Conservation (phyloP, 2,329 filamentous ascomycete species). For the Cladosporium austrohemisphaericum region DNA sequence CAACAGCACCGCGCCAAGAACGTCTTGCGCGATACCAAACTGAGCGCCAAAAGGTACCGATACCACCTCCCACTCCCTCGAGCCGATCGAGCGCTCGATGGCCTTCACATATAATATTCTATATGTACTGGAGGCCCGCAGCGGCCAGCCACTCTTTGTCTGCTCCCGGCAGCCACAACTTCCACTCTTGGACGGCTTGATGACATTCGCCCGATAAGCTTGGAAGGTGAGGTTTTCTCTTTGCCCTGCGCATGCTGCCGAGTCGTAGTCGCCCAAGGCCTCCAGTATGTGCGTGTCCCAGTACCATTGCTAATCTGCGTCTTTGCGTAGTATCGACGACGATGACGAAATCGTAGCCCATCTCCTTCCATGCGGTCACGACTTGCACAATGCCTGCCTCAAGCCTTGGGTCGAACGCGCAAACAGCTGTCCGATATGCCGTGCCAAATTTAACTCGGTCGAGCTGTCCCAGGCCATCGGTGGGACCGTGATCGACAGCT, state of each 20-base stretch:
- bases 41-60: slow-evolving; percentile 33
- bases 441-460: slow-evolving; percentile 84
- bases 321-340: slow-evolving; percentile 27
- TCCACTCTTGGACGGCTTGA: slow-evolving; percentile 40
- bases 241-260: slow-evolving; percentile 24
- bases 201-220: slow-evolving; percentile 38
- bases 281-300: slow-evolving; percentile 25
- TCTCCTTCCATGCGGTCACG: slow-evolving; percentile 76
- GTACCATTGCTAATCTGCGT: slow-evolving; percentile 25
- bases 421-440: slow-evolving; percentile 97
- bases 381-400: slow-evolving; percentile 88
- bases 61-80: slow-evolving; percentile 15
- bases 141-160: too few relatives aligned
- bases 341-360: slow-evolving; percentile 57
- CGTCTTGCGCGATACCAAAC: slow-evolving; percentile 18
- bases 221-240: slow-evolving; percentile 37
- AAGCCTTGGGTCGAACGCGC: slow-evolving; percentile 93
- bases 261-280: slow-evolving; percentile 31
- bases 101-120: slow-evolving; percentile 18
- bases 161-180: slow-evolving; percentile 24
- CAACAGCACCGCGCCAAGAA: slow-evolving; percentile 27
- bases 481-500: slow-evolving; percentile 57
- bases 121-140: slow-evolving; percentile 29
- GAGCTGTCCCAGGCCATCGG: slow-evolving; percentile 75
- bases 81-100: slow-evolving; percentile 18